Evolutionary conservation across 176 grass and related monocot genomes (phyloP).

Genomic region (Aegilops tauschii): DNA sequence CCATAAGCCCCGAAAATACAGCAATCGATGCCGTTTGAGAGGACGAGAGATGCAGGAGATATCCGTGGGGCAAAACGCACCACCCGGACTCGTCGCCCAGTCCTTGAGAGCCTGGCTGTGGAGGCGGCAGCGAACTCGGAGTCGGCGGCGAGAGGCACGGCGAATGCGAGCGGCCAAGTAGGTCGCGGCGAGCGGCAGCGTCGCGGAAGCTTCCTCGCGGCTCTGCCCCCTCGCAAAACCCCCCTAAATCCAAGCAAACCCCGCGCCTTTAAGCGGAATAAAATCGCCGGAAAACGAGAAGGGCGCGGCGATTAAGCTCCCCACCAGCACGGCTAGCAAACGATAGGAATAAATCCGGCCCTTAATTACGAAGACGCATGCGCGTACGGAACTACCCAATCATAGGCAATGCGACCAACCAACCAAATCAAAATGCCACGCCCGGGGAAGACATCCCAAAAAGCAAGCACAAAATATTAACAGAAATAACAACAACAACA

Average conservation of each 20-base stretch:
- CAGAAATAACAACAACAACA: neutral
- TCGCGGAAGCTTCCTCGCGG: neutral
- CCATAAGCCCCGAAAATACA: neutral
- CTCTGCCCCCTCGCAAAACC: neutral
- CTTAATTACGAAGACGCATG: neutral
- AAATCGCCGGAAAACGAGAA: neutral
- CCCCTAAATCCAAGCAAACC: neutral
- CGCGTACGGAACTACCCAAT: neutral
- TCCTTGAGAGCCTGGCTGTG: neutral
- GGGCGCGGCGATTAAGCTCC: neutral
- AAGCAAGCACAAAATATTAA: neutral
- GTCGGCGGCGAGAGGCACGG: neutral
- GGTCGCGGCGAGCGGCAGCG: neutral
- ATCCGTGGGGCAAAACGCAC: neutral
- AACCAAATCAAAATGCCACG: neutral
- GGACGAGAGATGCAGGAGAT: neutral
- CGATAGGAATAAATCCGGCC: neutral
- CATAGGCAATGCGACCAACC: neutral
- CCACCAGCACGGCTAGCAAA: neutral
- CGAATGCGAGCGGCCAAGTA: neutral
- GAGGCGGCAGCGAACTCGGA: neutral
- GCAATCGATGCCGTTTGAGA: neutral
- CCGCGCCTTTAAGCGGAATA: neutral
- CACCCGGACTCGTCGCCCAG: neutral
- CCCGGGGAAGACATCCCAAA: neutral